Base-by-base conservation (phyloP, 2,329 filamentous ascomycete genomes). In the Colletotrichum navitas region DNA sequence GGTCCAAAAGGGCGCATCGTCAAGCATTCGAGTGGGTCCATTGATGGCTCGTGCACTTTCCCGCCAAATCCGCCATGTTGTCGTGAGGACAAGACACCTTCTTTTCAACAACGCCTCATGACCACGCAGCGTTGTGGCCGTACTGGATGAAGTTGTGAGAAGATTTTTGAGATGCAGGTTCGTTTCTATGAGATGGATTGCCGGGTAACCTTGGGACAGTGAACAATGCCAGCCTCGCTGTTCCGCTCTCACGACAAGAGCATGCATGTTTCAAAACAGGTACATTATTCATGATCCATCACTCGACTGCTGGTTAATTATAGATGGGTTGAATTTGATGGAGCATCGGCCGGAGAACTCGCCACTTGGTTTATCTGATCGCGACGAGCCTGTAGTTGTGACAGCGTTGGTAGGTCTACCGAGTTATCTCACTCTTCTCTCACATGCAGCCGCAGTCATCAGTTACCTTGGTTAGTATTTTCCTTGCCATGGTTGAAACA, bases 31-130 rank as follows among this genome's bases (percentile, higher is more conserved):
- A n/a, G 26, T 34, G 56, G 64, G 45, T 21, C 61, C 16, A 8
- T 7, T 3, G 5, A 18, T 41, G 61, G 49, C 49, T 51, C 49
- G 49, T 63, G 61, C 61, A 18, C 36, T 18, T 8, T 39, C 39
- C 2, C 3, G 10, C 12, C 32, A 12, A 12, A 83, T 81, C 16
- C 6, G 12, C 54, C n/a, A 14, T 45, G 54, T 56, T 4, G 5
- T 41, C 34, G 21, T 14, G 51, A 54, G 51, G 12, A 6, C 18
- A 16, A 54, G 51, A 32, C 1, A 4, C 18, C 16, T 10, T 52
- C 26, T 52, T 10, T 16, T 18, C 14, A 29, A 8, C 14, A 18
- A 16, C 14, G 6, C 2, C 26, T 52, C 26, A 26, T 12, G 7
- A 29, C 6, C 2, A 52, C 26, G 47, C 7, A n/a, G 43, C 43